These are phyloP conservation scores for Hanseniaspora mollemarum DNA, from an alignment of 805 yeast species.

Conservation along the genomic window DNA sequence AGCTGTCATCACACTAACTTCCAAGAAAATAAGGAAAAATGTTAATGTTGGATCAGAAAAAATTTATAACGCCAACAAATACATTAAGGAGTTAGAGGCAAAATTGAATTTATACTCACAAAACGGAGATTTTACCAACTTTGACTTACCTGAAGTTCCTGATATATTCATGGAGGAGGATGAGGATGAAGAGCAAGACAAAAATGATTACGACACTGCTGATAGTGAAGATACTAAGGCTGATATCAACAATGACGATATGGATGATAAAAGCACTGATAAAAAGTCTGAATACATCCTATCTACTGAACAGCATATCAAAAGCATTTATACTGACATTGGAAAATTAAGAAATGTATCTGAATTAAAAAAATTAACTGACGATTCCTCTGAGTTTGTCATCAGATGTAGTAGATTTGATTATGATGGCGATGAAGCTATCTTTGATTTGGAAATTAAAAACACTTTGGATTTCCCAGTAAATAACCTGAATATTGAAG, in stretches of 20 bases:
- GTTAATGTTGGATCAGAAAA: conserved; percentile 18
- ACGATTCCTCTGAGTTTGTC: conserved; percentile 84
- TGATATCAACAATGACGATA: conserved; percentile 1
- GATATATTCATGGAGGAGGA: conserved; percentile 1
- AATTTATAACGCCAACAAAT: conserved; percentile 22
- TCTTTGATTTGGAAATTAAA: conserved; percentile 70
- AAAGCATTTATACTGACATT: conserved; percentile 35
- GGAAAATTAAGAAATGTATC: conserved; percentile 62
- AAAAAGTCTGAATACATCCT: conserved; percentile 43
- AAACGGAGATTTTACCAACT: conserved; percentile 23
- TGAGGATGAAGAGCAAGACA: too few relatives aligned
- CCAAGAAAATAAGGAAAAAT: conserved; percentile 34
- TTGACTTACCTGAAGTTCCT: conserved; percentile 10
- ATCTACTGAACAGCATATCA: conserved; percentile 34
- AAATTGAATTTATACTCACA: conserved; percentile 61
- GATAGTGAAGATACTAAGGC: neutral
- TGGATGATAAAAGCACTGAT: neutral
- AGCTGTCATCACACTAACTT: conserved; percentile 72
- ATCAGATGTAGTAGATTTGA: conserved; percentile 69
- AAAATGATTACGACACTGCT: too few relatives aligned
- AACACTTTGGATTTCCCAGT: conserved; percentile 76
- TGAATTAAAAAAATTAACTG: conserved; percentile 58
- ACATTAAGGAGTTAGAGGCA: conserved; percentile 65
- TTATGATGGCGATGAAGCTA: conserved; percentile 37
- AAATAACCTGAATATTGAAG: conserved; percentile 62